phyloP scores from a whole-genome alignment of 2,329 filamentous ascomycete genomes.

The Aspergillus pseudonomiae region DNA sequence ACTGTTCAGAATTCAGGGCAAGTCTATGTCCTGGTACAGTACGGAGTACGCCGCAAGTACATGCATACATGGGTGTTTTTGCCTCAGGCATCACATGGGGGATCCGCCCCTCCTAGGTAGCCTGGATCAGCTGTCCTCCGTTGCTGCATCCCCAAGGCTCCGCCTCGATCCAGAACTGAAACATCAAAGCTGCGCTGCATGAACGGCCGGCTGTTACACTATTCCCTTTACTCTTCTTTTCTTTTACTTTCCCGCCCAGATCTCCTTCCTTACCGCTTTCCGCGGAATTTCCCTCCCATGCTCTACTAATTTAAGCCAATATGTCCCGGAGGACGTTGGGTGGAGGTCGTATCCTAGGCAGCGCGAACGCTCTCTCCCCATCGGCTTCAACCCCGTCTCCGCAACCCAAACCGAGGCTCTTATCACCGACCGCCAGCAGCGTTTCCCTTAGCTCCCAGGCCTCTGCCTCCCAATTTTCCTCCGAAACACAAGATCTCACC shows the following conservation, averaged over 20 bases:
- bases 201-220: neutral
- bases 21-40: neutral
- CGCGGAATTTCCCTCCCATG: slow-evolving; percentile 36
- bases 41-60: neutral
- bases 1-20: neutral
- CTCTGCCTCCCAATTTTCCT: slow-evolving; percentile 71
- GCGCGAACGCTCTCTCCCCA: slow-evolving; percentile 78
- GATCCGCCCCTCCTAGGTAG: neutral
- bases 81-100: neutral
- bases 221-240: neutral
- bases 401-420: slow-evolving; percentile 46
- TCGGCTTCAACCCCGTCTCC: slow-evolving; percentile 50
- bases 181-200: neutral
- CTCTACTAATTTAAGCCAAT: slow-evolving; percentile 35
- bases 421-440: slow-evolving; percentile 71
- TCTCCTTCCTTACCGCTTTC: slow-evolving; percentile 8
- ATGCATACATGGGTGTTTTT: neutral
- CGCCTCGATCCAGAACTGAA: neutral
- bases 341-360: slow-evolving; percentile 88
- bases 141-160: neutral
- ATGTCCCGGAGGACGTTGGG: slow-evolving; percentile 89
- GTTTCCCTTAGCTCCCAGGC: slow-evolving; percentile 75
- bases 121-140: neutral
- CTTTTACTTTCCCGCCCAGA: neutral
- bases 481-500: slow-evolving; percentile 74